Percentiles rank a stretch among this genome's conserved stretches.
Conservation (phyloP, 1,284 basidiomycete species). For the Tetrapyrgos nigripes region DNA sequence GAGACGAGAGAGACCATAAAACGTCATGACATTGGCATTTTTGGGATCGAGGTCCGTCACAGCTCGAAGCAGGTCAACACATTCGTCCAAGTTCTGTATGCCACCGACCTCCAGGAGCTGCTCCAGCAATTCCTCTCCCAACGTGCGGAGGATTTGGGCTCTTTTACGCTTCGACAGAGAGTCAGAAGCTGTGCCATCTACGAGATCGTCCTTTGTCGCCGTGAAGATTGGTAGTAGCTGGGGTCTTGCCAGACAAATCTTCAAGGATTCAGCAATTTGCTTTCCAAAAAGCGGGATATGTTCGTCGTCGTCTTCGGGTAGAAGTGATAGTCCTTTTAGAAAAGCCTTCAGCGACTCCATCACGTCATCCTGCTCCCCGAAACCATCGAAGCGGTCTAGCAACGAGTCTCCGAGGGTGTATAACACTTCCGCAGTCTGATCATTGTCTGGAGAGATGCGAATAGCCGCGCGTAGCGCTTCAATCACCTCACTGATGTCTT, state of each 20-base stretch:
- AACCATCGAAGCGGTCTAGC: not conserved
- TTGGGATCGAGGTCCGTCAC: not conserved
- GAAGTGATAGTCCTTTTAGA: not conserved
- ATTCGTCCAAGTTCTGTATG: not conserved
- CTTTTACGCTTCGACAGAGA: not conserved
- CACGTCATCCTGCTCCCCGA: not conserved
- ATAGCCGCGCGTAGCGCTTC: not conserved
- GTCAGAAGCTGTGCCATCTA: not conserved
- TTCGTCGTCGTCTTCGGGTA: not conserved
- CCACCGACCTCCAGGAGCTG: not conserved
- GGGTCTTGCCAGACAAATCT: not conserved
- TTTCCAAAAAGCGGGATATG: not conserved
- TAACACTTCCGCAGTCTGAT: not conserved
- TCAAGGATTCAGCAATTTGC: not conserved
- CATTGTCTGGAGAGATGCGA: not conserved
- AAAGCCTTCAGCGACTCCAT: not conserved
- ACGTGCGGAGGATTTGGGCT: not conserved
- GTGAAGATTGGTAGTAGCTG: not conserved
- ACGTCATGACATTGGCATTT: not conserved
- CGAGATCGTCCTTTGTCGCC: not conserved
- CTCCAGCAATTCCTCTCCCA: not conserved
- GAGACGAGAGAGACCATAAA: not conserved
- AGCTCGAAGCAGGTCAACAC: not conserved
- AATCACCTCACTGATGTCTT: not conserved
- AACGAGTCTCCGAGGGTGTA: conserved; percentile 1